Base-by-base conservation (phyloP, 1,139 yeast species). In the Blastobotrys persicus region DNA sequence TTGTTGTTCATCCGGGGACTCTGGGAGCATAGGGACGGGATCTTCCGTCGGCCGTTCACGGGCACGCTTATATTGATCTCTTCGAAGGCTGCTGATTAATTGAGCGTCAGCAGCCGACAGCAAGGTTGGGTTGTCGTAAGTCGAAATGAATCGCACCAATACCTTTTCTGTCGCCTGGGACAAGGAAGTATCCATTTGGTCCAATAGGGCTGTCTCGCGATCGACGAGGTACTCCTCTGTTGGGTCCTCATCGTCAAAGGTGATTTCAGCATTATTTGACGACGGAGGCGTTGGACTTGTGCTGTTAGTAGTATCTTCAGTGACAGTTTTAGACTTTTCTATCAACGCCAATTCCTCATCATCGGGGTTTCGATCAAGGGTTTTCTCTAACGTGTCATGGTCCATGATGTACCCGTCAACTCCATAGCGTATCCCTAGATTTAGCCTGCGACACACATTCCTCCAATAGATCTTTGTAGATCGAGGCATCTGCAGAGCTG, bases 91-190 rank as follows among this genome's bases (percentile, higher is more conserved):
- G 16, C 26, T 16, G 17, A 26, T 41, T 18, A 17, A 18, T 16
- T 28, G 32, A 3, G 48, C 51, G 14, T 34, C 38, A 2, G 32
- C 42, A 1, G 31, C 33, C 18, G 26, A 11, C 6, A 37, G 32
- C 31, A 37, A 23, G 13, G 35, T 34, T 13, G 43, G 46, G 32
- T 35, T 17, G 12, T 35, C 41, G 14, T 35, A 19, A 2, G 53
- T 47, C 9, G 42, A 20, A n/a, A 50, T 20, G 37, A 23, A 50
- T 2, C 47, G 41, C 37, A 45, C 31, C 6, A 50, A 16, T 4
- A 45, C 16, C 33, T 47, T 45, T 41, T 50, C 53, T 12, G 47
- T 43, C 1, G 28, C 37, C 13, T 23, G 37, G 2, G 53, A 50
- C 4, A 26, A 13, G 3, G 44, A 19, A 34, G 20, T 28, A 19